Conservation (phyloP, 2,329 filamentous ascomycete species). For the Exophiala lecanii-corni region DNA sequence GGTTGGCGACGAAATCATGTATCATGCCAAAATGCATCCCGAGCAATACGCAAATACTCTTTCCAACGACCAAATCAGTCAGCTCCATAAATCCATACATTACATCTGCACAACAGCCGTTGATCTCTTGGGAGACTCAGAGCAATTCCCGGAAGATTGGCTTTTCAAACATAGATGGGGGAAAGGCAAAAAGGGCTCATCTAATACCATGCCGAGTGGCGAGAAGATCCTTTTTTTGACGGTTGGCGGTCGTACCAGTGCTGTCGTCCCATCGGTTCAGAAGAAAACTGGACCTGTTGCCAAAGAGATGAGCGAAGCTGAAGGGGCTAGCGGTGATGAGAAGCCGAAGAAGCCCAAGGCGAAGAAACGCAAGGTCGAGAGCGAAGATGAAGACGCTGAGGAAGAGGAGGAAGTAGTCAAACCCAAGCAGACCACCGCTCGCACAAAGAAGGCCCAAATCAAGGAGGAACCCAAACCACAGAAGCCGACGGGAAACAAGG, state of each 20-base stretch:
- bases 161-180: slow-evolving; percentile 84
- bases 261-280: slow-evolving; percentile 77
- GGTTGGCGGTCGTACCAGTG: slow-evolving; percentile 87
- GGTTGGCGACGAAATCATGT: slow-evolving; percentile 93
- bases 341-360: slow-evolving; percentile 22
- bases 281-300: slow-evolving; percentile 68
- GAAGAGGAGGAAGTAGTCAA: slow-evolving; percentile 10
- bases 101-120: slow-evolving; percentile 77
- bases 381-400: slow-evolving; percentile 21
- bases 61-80: slow-evolving; percentile 62
- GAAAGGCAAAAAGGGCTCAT: slow-evolving; percentile 72
- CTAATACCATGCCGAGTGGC: slow-evolving; percentile 69
- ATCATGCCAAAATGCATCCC: slow-evolving; percentile 81
- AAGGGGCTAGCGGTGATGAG: slow-evolving; percentile 23
- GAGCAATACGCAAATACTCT: slow-evolving; percentile 90
- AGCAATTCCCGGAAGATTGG: slow-evolving; percentile 81
- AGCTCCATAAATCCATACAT: slow-evolving; percentile 67
- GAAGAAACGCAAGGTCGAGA: slow-evolving; percentile 34
- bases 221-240: slow-evolving; percentile 81
- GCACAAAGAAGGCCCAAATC: slow-evolving; percentile 20
- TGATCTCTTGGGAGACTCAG: slow-evolving; percentile 73
- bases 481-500: slow-evolving; percentile 10
- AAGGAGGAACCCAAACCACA: not conserved
- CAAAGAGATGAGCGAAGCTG: slow-evolving; percentile 44
- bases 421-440: slow-evolving; percentile 25